Conservation (phyloP, 805 yeast species). For the Yarrowia divulgata region DNA sequence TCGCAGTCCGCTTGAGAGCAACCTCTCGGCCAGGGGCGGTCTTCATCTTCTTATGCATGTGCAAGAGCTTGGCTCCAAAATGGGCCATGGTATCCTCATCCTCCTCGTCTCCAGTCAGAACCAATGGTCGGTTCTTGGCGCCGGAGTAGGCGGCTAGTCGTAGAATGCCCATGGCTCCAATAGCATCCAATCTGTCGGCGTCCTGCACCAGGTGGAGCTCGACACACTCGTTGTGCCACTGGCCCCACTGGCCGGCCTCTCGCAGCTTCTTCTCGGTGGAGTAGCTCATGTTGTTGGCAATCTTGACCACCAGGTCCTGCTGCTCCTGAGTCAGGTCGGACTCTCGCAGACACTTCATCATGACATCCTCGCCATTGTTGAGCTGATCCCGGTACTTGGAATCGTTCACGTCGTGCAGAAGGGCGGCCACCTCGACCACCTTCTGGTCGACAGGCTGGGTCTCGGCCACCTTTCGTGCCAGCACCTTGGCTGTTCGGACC, state of each 20-base stretch:
- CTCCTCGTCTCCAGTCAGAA: slow-evolving; percentile 40
- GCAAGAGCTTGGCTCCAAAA: slow-evolving; percentile 49
- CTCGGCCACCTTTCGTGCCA: slow-evolving; percentile 43
- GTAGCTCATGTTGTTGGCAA: slow-evolving; percentile 47
- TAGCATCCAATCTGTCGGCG: slow-evolving; percentile 55
- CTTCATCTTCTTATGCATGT: slow-evolving; percentile 46
- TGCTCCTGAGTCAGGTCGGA: slow-evolving; percentile 42
- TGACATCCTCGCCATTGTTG: slow-evolving; percentile 40
- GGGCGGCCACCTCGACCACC: slow-evolving; percentile 49
- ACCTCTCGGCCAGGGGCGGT: slow-evolving; percentile 45
- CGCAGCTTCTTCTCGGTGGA: slow-evolving; percentile 46
- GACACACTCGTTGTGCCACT: slow-evolving; percentile 48
- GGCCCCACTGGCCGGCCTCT: slow-evolving; percentile 45
- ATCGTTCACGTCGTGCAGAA: slow-evolving; percentile 50
- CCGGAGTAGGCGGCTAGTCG: slow-evolving; percentile 51
- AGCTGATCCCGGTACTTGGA: slow-evolving; percentile 47
- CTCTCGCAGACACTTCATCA: slow-evolving; percentile 40
- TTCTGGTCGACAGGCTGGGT: slow-evolving; percentile 42
- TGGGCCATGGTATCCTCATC: slow-evolving; percentile 45
- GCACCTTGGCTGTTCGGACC: slow-evolving; percentile 45
- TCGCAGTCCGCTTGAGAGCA: slow-evolving; percentile 43
- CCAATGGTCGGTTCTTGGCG: slow-evolving; percentile 46
- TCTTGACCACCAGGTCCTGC: slow-evolving; percentile 42
- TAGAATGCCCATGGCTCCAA: slow-evolving; percentile 51
- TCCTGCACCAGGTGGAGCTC: slow-evolving; percentile 52